These are phyloP conservation scores for Helianthus tuberosus DNA, from an alignment of 129 eudicot genomes.

Conservation along the genomic window DNA sequence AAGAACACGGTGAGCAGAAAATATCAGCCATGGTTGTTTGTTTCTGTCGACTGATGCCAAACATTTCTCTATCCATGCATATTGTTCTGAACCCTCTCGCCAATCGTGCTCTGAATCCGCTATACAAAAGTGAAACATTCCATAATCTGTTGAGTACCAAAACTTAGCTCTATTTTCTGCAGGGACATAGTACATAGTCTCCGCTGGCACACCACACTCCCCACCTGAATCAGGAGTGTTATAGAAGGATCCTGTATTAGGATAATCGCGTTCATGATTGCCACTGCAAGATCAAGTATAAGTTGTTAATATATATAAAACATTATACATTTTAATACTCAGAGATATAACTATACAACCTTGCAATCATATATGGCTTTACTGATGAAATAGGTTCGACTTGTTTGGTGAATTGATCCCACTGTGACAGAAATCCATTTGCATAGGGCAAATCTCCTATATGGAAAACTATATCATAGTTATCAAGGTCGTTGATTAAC, in stretches of 20 bases:
- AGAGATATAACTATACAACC: conserved; percentile 6
- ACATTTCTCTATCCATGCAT: conserved; percentile 64
- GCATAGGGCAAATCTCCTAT: conserved; percentile 58
- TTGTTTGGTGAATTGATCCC: conserved; percentile 61
- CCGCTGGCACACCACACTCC: conserved; percentile 62
- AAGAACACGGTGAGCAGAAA: conserved; percentile 74
- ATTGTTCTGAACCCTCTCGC: conserved; percentile 88
- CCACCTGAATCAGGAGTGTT: conserved; percentile 62
- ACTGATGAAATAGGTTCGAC: conserved; percentile 53
- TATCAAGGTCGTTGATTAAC: conserved; percentile 36
- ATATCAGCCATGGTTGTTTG: conserved; percentile 81
- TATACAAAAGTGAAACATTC: conserved; percentile 82
- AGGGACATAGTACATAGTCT: conserved; percentile 53
- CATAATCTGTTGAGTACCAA: conserved; percentile 71
- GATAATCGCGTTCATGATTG: conserved; percentile 72
- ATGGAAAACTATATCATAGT: conserved; percentile 56
- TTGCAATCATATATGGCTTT: conserved; percentile 57
- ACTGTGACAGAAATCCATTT: conserved; percentile 53
- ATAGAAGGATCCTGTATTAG: conserved; percentile 58
- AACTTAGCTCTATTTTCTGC: conserved; percentile 78
- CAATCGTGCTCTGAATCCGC: conserved; percentile 84
- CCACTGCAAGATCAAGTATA: conserved; percentile 40
- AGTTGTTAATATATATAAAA: too few relatives aligned
- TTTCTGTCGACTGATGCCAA: conserved; percentile 71
- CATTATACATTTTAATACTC: too few relatives aligned